Conservation (phyloP, 1,284 basidiomycete genomes). For the Abortiporus biennis region DNA sequence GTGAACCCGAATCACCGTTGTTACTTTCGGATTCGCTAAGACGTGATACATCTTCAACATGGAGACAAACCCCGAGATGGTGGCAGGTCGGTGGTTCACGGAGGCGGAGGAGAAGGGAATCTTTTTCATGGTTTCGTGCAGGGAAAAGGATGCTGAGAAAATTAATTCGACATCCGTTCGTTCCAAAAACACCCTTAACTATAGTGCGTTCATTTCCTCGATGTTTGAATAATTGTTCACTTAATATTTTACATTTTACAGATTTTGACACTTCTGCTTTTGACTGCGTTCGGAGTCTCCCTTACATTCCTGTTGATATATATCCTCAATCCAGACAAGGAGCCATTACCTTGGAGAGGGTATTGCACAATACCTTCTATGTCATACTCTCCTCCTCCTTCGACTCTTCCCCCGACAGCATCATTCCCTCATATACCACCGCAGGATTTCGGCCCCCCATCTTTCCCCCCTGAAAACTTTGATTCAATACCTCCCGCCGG, state of each 20-base stretch:
- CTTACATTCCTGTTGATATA: constrained; percentile 84
- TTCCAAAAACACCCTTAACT: constrained; percentile 76
- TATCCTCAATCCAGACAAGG: constrained; percentile 94
- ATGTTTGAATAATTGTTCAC: constrained; percentile 4
- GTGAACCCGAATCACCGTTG: constrained; percentile 51
- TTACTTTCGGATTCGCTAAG: constrained; percentile 31
- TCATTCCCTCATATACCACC: constrained; percentile 31
- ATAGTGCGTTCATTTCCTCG: constrained; percentile 47
- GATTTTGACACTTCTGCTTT: constrained; percentile 68
- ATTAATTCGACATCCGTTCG: constrained; percentile 67
- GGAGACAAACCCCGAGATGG: constrained; percentile 30
- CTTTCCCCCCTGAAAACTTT: constrained; percentile 62
- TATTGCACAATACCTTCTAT: constrained; percentile 73
- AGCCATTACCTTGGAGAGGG: constrained; percentile 87
- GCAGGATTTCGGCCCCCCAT: constrained; percentile 31
- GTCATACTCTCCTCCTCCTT: constrained; percentile 33
- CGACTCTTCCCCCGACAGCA: constrained; percentile 29
- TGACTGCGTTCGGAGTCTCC: constrained; percentile 70
- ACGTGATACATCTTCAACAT: constrained; percentile 22
- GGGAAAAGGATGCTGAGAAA: constrained; percentile 48
- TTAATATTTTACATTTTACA: constrained; percentile 23
- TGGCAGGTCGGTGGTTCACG: constrained; percentile 21
- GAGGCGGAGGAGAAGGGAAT: constrained; percentile 29
- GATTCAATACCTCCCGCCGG: constrained; percentile 84
- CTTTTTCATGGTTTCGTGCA: constrained; percentile 31